Percentiles rank a stretch among this genome's conserved stretches.
Evolutionary conservation across 768 basidiomycete species (phyloP).

Genomic region (Cubamyces lactineus): DNA sequence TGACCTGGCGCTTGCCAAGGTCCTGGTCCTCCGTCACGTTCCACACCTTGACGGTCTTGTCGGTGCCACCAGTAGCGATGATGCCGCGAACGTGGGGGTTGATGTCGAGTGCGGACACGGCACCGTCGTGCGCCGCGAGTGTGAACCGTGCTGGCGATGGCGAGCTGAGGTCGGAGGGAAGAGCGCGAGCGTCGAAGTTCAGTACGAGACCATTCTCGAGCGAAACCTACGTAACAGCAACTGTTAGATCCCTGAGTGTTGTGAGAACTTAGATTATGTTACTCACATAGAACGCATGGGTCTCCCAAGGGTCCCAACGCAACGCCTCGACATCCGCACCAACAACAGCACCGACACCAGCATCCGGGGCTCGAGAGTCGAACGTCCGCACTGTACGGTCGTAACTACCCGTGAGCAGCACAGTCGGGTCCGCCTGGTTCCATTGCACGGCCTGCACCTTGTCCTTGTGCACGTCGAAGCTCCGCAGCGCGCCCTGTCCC

Average conservation of each 20-base stretch:
- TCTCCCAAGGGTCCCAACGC: constrained; percentile 96
- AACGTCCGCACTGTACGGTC: constrained; percentile 95
- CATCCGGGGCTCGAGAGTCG: constrained; percentile 82
- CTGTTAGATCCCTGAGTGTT: neutral
- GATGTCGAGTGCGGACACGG: constrained; percentile 86
- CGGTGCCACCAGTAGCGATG: constrained; percentile 91
- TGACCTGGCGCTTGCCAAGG: constrained; percentile 72
- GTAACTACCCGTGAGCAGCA: constrained; percentile 90
- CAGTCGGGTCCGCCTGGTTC: constrained; percentile 88
- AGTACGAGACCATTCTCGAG: constrained; percentile 94
- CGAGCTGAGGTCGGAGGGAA: constrained; percentile 67
- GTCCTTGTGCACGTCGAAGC: constrained; percentile 85
- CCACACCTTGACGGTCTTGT: constrained; percentile 97
- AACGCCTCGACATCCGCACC: constrained; percentile 94
- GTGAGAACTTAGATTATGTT: neutral
- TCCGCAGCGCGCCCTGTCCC: constrained; percentile 72
- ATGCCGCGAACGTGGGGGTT: constrained; percentile 90
- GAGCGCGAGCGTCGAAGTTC: constrained; percentile 86
- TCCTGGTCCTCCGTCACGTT: constrained; percentile 72
- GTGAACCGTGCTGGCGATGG: constrained; percentile 83
- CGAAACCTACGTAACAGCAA: constrained; percentile 62
- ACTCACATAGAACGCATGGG: constrained; percentile 82
- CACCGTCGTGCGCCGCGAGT: constrained; percentile 90
- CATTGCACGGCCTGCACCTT: constrained; percentile 97
- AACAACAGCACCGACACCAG: constrained; percentile 82